Evolutionary conservation across 2,329 filamentous ascomycete species (phyloP).

Genomic region (Pseudogymnoascus pannorum): DNA sequence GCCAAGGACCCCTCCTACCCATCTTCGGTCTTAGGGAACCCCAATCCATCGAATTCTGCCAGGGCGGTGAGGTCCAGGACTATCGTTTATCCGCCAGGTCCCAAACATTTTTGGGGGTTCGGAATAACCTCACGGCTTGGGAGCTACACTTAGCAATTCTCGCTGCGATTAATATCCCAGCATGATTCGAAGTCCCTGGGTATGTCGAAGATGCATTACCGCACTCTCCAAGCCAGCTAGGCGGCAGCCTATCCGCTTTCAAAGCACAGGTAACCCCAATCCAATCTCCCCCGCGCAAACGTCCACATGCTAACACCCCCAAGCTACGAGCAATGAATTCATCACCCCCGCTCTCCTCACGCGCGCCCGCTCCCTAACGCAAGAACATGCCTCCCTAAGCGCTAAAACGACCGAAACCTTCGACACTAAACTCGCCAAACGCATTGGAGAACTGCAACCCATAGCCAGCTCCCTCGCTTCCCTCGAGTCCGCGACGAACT

Average conservation of each 20-base stretch:
- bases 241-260: conserved; percentile 31
- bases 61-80: neutral
- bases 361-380: conserved; percentile 49
- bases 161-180: conserved; percentile 12
- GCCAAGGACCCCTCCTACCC: neutral
- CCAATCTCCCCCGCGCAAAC: conserved; percentile 13
- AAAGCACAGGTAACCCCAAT: conserved; percentile 37
- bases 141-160: neutral
- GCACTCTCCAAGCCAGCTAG: conserved; percentile 21
- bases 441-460: conserved; percentile 52
- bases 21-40: neutral
- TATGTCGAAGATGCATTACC: conserved; percentile 44
- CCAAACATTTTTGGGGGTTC: neutral
- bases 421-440: conserved; percentile 49
- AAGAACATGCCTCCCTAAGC: conserved; percentile 51
- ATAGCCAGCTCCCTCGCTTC: conserved; percentile 51
- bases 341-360: conserved; percentile 48
- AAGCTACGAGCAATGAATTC: conserved; percentile 23
- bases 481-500: conserved; percentile 48
- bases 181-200: conserved; percentile 40
- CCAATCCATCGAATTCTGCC: neutral
- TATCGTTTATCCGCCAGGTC: neutral
- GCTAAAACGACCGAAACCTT: conserved; percentile 45
- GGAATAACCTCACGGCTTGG: neutral
- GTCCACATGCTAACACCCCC: conserved; percentile 10